Evolutionary conservation across 2,329 filamentous ascomycete species (phyloP), one percentile per base, ranked within the genome.

Genomic region (Ophiosphaerella narmari): DNA sequence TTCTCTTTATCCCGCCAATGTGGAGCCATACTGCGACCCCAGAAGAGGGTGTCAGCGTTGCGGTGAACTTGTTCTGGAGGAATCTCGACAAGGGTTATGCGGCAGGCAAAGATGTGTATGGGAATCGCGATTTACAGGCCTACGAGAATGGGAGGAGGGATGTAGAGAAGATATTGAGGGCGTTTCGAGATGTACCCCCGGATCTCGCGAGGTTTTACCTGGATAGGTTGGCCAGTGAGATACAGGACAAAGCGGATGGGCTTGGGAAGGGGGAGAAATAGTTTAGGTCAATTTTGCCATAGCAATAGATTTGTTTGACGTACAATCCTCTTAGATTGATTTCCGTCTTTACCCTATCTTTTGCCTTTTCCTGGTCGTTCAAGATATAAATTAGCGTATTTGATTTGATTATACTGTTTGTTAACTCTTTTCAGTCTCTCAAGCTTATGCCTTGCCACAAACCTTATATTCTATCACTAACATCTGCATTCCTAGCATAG

Each of bases 61-160:
- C 90, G 1, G 86, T 96, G n/a, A 96, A 96, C 68, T 82, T 93
- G 24, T 96, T 96, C 77, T 96, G 95, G 75, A 84, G 86, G 37
- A 87, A 86, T 54, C 77, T 94, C 8, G 76, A 85, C 3, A 76
- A 70, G 3, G 85, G 82, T 3, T 94, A 94, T 68, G 85, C 90
- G 1, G 71, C 81, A 1, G 91, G 91, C 1, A 82, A 86, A 57
- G 91, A 96, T 68, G 87, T 96, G 0, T 96, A 96, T 67, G 91
- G 90, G 1, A 96, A 96, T 67, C 81, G 90, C 34, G 92, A 96
- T 71, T 72, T 96, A 42, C 87, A 88, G 34, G 88, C 87, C 1
- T 96, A 95, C 67, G 90, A 96, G 68, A 91, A 89, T 63, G 89
- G 88, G 0, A 80, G 91, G 44, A 80, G 83, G 56, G 89, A 93